phyloP scores from a whole-genome alignment of 2,329 filamentous ascomycete species.

The Sordariomycetes sp. region DNA sequence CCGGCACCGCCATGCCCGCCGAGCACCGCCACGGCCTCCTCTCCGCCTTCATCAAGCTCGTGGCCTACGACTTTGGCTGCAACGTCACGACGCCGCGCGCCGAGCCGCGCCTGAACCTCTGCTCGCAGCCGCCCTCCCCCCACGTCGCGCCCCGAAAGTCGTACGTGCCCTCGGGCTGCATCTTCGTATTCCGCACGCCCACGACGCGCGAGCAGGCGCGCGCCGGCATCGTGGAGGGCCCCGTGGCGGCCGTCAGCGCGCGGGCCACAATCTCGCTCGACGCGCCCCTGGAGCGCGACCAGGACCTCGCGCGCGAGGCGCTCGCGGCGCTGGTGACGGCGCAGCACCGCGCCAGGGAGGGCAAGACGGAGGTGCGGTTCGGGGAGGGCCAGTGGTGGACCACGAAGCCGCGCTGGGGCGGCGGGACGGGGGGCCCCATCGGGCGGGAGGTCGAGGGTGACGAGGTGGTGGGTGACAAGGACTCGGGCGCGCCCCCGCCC shows the following conservation, averaged over 20 bases:
- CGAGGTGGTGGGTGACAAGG: slow-evolving; percentile 30
- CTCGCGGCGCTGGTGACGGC: slow-evolving; percentile 47
- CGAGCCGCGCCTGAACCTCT: slow-evolving; percentile 46
- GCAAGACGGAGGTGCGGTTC: slow-evolving; percentile 38
- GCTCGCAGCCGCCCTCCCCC: slow-evolving; percentile 18
- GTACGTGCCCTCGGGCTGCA: slow-evolving; percentile 44
- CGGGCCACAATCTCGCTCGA: slow-evolving; percentile 41
- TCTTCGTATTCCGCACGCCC: slow-evolving; percentile 47
- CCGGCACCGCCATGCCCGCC: slow-evolving; percentile 41
- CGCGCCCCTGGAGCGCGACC: slow-evolving; percentile 39
- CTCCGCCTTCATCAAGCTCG: slow-evolving; percentile 47
- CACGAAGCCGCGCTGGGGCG: slow-evolving; percentile 46
- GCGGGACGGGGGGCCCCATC: slow-evolving; percentile 47
- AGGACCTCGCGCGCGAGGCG: slow-evolving; percentile 49
- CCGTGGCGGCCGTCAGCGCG: slow-evolving; percentile 45
- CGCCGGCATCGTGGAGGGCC: slow-evolving; percentile 46
- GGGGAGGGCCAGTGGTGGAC: slow-evolving; percentile 51
- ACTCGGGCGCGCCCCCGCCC: slow-evolving; percentile 18
- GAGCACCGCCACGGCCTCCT: slow-evolving; percentile 44
- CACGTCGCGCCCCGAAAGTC: slow-evolving; percentile 22
- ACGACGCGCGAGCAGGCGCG: slow-evolving; percentile 46
- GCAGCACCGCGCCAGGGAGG: slow-evolving; percentile 48
- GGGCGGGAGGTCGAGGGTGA: slow-evolving; percentile 44
- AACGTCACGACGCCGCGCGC: slow-evolving; percentile 41
- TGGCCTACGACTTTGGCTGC: slow-evolving; percentile 54